Evolutionary conservation across 345 rosid species (phyloP).

Genomic region (Excoecaria agallocha): DNA sequence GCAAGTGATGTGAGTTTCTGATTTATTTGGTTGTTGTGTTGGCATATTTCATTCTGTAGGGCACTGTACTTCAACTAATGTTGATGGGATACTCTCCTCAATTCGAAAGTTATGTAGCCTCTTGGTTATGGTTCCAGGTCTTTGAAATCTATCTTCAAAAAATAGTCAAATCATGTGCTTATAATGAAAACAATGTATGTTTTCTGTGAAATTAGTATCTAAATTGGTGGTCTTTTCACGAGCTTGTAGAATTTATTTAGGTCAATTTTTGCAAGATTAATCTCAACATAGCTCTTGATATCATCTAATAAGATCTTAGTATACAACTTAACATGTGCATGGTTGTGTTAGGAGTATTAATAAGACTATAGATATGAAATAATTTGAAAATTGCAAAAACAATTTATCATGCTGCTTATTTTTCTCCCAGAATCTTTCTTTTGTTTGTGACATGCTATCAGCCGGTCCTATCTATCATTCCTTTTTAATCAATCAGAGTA

Average conservation of each 20-base stretch:
- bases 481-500: neutral
- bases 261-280: neutral
- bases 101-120: slow-evolving; percentile 73
- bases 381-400: neutral
- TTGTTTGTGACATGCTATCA: neutral
- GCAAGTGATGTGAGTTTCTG: neutral
- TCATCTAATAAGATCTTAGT: neutral
- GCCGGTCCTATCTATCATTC: neutral
- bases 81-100: slow-evolving; percentile 50
- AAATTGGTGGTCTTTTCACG: neutral
- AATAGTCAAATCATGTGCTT: neutral
- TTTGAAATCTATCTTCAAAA: slow-evolving; percentile 10
- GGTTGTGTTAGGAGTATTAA: neutral
- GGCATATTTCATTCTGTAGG: slow-evolving; percentile 40
- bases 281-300: neutral
- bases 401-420: neutral
- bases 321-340: neutral
- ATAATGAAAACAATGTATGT: neutral
- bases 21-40: slow-evolving; percentile 12
- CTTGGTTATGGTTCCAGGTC: slow-evolving; percentile 81
- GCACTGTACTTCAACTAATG: slow-evolving; percentile 38
- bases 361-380: neutral
- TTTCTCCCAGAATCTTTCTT: neutral
- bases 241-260: neutral
- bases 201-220: neutral